A percentile compares a stretch with the other conserved stretches of the same genome.
These are phyloP conservation scores for Melocanna baccifera DNA, from an alignment of 176 grass and related monocot genomes.

Conservation along the genomic window DNA sequence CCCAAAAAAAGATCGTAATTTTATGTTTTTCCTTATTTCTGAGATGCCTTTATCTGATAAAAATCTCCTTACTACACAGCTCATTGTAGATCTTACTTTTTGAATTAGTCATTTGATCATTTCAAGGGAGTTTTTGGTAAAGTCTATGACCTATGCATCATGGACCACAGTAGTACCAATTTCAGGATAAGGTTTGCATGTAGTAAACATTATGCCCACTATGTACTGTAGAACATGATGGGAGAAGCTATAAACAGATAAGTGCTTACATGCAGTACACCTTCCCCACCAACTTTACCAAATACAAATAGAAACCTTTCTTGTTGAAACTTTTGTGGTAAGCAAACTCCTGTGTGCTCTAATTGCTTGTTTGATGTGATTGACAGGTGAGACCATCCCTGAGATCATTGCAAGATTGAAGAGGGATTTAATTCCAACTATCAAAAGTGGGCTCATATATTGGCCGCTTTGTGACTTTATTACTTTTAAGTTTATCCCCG, in stretches of 20 bases:
- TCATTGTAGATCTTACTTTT: slow-evolving; percentile 5
- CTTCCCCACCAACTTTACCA: neutral
- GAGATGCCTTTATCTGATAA: neutral
- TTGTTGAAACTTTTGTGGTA: slow-evolving; percentile 5
- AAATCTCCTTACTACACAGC: neutral
- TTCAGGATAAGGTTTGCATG: slow-evolving; percentile 33
- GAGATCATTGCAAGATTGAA: slow-evolving; percentile 94
- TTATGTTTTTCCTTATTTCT: neutral
- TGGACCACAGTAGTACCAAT: slow-evolving; percentile 32
- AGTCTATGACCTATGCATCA: slow-evolving; percentile 8
- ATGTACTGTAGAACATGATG: slow-evolving; percentile 23
- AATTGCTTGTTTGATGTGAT: slow-evolving; percentile 37
- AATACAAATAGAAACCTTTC: neutral
- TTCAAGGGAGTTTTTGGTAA: slow-evolving; percentile 12
- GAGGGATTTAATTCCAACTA: slow-evolving; percentile 75
- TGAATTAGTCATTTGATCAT: slow-evolving; percentile 14
- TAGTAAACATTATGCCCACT: slow-evolving; percentile 20
- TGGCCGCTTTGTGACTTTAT: slow-evolving; percentile 96
- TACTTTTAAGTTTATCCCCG: slow-evolving; percentile 90
- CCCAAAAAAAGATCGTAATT: slow-evolving; percentile 12
- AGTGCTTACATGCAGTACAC: slow-evolving; percentile 8
- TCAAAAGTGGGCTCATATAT: slow-evolving; percentile 75
- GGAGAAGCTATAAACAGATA: slow-evolving; percentile 23
- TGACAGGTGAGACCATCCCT: slow-evolving; percentile 59
- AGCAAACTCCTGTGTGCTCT: slow-evolving; percentile 13